Conservation (phyloP, 192 early-diverging fungal species). For the Coemansia guatemalensis region DNA sequence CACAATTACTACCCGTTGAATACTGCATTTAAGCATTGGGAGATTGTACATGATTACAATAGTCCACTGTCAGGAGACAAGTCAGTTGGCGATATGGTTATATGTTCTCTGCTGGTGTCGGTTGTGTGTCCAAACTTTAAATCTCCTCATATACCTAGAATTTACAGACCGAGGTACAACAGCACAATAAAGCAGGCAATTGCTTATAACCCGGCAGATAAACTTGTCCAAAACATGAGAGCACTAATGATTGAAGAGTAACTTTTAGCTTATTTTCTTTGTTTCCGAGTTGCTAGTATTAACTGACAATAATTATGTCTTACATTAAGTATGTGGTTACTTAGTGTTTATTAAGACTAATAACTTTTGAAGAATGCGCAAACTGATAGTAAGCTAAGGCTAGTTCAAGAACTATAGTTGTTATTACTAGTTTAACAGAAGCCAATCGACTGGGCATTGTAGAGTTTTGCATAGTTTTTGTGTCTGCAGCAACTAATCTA, state of each 20-base stretch:
- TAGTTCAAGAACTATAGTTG: too few relatives aligned
- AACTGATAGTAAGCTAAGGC: too few relatives aligned
- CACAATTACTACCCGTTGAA: constrained; percentile 19
- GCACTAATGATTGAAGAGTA: background rate
- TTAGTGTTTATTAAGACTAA: too few relatives aligned
- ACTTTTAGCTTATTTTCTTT: too few relatives aligned
- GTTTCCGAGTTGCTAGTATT: too few relatives aligned
- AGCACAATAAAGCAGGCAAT: constrained; percentile 4
- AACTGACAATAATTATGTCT: too few relatives aligned
- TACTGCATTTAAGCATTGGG: constrained; percentile 11
- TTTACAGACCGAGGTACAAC: background rate
- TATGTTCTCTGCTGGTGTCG: constrained; percentile 8
- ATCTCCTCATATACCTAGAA: background rate
- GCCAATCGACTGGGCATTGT: too few relatives aligned
- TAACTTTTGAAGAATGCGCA: too few relatives aligned
- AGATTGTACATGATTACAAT: constrained; percentile 9
- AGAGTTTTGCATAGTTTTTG: too few relatives aligned
- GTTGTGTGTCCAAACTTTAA: constrained; percentile 18
- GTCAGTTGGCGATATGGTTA: background rate
- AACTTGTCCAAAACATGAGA: background rate
- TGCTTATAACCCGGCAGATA: background rate
- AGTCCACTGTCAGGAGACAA: background rate
- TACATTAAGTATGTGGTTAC: too few relatives aligned
- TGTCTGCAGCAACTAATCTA: too few relatives aligned
- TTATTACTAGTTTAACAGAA: too few relatives aligned